These are phyloP conservation scores for Suillus ampliporus DNA, from an alignment of 768 basidiomycete species.

Conservation along the genomic window DNA sequence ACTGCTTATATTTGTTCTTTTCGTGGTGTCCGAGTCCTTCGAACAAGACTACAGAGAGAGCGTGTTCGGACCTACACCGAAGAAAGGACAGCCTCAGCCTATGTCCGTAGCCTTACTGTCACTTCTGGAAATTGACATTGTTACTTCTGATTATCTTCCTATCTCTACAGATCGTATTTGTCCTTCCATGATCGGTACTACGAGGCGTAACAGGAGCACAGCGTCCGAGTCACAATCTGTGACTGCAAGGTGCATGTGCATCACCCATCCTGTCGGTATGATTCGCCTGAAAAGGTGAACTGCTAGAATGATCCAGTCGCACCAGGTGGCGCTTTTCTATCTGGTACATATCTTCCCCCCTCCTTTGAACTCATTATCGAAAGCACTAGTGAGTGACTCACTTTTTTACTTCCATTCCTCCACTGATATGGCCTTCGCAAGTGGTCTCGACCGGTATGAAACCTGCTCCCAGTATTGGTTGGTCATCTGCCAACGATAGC, in stretches of 20 bases:
- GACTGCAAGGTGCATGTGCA: background rate
- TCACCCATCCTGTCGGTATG: constrained; percentile 1
- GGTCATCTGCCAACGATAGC: background rate
- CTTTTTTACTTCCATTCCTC: background rate
- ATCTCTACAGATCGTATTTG: background rate
- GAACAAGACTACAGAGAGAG: too few species aligned
- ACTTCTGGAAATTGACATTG: background rate
- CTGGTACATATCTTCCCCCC: background rate
- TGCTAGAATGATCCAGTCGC: constrained; percentile 3
- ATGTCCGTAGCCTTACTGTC: background rate
- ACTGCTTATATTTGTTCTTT: too few species aligned
- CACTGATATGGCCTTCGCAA: background rate
- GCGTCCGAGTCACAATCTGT: constrained; percentile 11
- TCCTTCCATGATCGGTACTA: background rate
- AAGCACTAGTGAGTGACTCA: background rate
- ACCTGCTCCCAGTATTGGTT: background rate
- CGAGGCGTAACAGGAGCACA: background rate
- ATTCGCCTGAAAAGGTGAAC: background rate
- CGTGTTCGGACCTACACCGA: too few species aligned
- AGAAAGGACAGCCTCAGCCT: too few species aligned
- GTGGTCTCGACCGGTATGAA: constrained; percentile 10
- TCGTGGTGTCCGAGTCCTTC: too few species aligned
- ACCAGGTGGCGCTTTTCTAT: background rate
- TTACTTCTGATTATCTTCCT: background rate
- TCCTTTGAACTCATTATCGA: background rate